These are phyloP conservation scores for Beta lomatogona DNA, from an alignment of 179 eudicot genomes.

Conservation along the genomic window DNA sequence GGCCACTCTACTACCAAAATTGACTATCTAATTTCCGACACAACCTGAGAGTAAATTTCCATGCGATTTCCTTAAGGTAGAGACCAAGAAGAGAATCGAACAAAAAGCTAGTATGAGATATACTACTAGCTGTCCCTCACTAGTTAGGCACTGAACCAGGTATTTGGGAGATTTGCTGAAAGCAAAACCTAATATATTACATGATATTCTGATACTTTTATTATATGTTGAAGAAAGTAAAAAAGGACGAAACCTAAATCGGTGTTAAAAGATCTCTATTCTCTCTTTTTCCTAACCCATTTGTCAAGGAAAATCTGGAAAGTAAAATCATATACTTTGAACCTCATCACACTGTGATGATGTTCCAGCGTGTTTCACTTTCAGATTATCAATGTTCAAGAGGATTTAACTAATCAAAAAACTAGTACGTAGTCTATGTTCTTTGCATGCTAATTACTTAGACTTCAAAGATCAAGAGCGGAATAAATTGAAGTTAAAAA, in stretches of 20 bases:
- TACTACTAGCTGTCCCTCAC: conserved; percentile 15
- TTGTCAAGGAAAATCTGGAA: conserved; percentile 3
- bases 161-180: conserved; percentile 18
- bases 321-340: neutral
- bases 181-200: too few species aligned
- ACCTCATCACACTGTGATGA: neutral
- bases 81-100: neutral
- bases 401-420: too few species aligned
- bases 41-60: conserved; percentile 6
- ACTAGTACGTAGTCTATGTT: neutral
- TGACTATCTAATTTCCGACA: neutral
- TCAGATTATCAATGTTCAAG: neutral
- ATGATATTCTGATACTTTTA: too few species aligned
- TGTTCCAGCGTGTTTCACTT: neutral
- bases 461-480: neutral
- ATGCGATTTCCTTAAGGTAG: conserved; percentile 27
- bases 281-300: conserved; percentile 19
- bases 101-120: neutral
- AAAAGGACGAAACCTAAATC: conserved; percentile 17
- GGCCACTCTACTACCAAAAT: too few species aligned
- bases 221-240: neutral
- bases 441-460: neutral
- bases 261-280: neutral
- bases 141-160: conserved; percentile 15
- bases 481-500: neutral